These are phyloP conservation scores for Petunia secreta DNA, from an alignment of 257 asterid species.

Conservation along the genomic window DNA sequence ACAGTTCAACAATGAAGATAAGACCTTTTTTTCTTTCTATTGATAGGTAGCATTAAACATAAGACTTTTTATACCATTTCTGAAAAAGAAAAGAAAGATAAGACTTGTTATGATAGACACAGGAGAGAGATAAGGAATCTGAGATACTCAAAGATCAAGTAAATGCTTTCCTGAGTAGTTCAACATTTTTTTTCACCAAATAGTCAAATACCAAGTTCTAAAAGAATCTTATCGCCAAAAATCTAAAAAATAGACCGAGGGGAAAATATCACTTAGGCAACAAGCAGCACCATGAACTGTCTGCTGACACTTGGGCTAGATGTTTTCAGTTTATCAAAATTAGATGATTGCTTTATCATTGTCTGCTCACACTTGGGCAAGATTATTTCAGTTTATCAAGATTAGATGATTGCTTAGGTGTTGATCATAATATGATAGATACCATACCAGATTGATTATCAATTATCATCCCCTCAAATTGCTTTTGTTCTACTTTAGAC, in stretches of 20 bases:
- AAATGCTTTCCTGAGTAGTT: not conserved
- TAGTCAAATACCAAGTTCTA: constrained; percentile 2
- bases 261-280: not conserved
- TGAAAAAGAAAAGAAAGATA: not conserved
- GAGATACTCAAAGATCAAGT: not conserved
- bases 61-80: too few relatives aligned
- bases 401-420: too few relatives aligned
- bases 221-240: constrained; percentile 4
- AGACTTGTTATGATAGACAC: not conserved
- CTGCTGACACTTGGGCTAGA: not conserved
- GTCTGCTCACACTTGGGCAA: too few relatives aligned
- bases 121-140: not conserved
- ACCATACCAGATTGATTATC: too few relatives aligned
- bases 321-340: constrained; percentile 2
- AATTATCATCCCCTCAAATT: too few relatives aligned
- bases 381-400: too few relatives aligned
- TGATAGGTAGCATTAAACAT: too few relatives aligned
- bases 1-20: not conserved
- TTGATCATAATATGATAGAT: too few relatives aligned
- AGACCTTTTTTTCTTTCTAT: too few relatives aligned
- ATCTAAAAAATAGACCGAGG: not conserved
- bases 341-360: not conserved
- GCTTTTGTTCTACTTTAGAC: too few relatives aligned
- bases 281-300: not conserved
- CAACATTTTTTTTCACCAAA: constrained; percentile 2